These are phyloP conservation scores for Biscogniauxia marginata DNA, from an alignment of 2,329 filamentous ascomycete species.

Conservation along the genomic window DNA sequence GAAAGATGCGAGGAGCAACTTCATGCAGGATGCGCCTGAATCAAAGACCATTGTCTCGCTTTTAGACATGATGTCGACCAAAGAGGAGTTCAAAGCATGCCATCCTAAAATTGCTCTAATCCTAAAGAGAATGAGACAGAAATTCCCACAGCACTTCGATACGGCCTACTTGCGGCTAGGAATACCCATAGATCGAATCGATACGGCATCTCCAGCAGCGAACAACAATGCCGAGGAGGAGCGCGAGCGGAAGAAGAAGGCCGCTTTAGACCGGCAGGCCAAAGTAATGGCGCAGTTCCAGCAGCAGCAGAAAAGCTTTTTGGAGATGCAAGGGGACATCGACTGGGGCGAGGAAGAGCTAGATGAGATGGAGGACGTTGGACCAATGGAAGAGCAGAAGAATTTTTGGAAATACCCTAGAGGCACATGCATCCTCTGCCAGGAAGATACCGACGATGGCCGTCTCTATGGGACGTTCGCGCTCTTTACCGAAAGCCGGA, in stretches of 20 bases:
- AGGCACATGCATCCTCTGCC: constrained; percentile 92
- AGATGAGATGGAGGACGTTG: constrained; percentile 63
- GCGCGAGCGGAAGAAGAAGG: constrained; percentile 82
- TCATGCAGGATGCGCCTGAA: constrained; percentile 53
- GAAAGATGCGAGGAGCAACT: constrained; percentile 60
- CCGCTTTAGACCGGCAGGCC: constrained; percentile 84
- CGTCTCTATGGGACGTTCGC: constrained; percentile 92
- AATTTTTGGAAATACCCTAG: constrained; percentile 87
- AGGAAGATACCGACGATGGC: constrained; percentile 90
- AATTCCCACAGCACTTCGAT: constrained; percentile 71
- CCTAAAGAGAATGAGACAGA: constrained; percentile 80
- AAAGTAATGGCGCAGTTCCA: constrained; percentile 98
- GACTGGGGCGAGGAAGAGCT: constrained; percentile 87
- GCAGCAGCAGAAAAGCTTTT: constrained; percentile 92
- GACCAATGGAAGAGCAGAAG: constrained; percentile 62
- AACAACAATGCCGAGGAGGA: constrained; percentile 66
- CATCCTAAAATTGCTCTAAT: constrained; percentile 83
- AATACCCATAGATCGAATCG: constrained; percentile 73
- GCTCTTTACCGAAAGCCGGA: constrained; percentile 79
- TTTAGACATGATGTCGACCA: constrained; percentile 60
- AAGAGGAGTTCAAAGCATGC: constrained; percentile 76
- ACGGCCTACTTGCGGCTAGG: constrained; percentile 62
- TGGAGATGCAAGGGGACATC: constrained; percentile 82
- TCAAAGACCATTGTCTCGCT: constrained; percentile 64
- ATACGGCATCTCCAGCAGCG: constrained; percentile 76